These are phyloP conservation scores for Citrullus amarus DNA, from an alignment of 306 rosid species.

Conservation along the genomic window DNA sequence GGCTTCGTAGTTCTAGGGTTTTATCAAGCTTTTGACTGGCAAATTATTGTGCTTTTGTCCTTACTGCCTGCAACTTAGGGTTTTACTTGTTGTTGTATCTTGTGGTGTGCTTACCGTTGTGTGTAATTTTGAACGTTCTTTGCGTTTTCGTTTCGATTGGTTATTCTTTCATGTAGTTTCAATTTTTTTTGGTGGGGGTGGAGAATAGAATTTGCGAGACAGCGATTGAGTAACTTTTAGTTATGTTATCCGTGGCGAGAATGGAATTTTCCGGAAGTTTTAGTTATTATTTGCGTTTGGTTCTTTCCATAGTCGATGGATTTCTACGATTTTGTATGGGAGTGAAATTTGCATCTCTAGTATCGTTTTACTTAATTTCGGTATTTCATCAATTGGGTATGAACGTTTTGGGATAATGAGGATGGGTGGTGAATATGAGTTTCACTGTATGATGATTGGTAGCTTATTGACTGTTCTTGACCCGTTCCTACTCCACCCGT, in stretches of 20 bases:
- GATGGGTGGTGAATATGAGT: background rate
- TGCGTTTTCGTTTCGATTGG: background rate
- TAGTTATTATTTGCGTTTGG: background rate
- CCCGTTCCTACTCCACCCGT: no score
- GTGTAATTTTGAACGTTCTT: background rate
- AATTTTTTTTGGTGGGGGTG: background rate
- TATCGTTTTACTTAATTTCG: background rate
- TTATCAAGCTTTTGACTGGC: background rate
- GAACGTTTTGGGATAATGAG: background rate
- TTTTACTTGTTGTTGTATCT: background rate
- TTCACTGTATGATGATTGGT: background rate
- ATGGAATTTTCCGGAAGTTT: background rate
- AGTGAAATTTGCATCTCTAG: background rate
- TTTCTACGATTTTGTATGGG: background rate
- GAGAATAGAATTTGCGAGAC: background rate
- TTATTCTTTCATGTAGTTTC: background rate
- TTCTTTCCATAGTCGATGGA: background rate
- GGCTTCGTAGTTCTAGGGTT: background rate
- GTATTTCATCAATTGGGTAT: background rate
- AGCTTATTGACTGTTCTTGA: background rate
- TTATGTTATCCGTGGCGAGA: background rate
- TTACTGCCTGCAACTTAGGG: background rate
- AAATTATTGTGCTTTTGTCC: background rate
- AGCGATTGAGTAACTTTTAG: background rate
- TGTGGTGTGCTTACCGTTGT: background rate